Evolutionary conservation across 2,329 filamentous ascomycete genomes (phyloP).

Genomic region (Diaporthe eres): DNA sequence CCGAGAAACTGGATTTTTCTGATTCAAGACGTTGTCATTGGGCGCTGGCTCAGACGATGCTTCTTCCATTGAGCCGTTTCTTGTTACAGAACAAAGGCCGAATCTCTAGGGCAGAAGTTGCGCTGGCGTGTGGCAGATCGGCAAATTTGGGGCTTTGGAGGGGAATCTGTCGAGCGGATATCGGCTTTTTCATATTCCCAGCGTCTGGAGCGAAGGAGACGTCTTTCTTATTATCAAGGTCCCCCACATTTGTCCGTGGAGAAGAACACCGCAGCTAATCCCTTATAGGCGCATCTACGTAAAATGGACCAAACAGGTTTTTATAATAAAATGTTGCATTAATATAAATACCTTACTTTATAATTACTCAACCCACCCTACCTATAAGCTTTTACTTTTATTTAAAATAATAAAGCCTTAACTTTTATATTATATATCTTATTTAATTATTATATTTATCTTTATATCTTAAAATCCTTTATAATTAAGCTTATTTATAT

Average conservation of each 20-base stretch:
- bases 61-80: background rate
- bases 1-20: slow-evolving; percentile 37
- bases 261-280: background rate
- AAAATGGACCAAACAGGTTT: no score
- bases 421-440: no score
- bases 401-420: no score
- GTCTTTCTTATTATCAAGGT: background rate
- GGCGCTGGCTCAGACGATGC: background rate
- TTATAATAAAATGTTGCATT: no score
- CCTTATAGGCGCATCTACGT: background rate
- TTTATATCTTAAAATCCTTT: no score
- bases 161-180: background rate
- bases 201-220: background rate
- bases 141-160: background rate
- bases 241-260: background rate
- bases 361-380: no score
- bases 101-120: background rate
- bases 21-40: no score
- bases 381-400: no score
- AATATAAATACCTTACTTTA: no score
- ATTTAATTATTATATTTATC: no score
- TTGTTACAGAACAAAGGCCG: background rate
- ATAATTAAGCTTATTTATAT: no score
- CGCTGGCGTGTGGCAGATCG: background rate
- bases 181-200: background rate